These are phyloP conservation scores for Chlamydomonas eustigma DNA, from an alignment of 139 green algal genomes.

Conservation along the genomic window DNA sequence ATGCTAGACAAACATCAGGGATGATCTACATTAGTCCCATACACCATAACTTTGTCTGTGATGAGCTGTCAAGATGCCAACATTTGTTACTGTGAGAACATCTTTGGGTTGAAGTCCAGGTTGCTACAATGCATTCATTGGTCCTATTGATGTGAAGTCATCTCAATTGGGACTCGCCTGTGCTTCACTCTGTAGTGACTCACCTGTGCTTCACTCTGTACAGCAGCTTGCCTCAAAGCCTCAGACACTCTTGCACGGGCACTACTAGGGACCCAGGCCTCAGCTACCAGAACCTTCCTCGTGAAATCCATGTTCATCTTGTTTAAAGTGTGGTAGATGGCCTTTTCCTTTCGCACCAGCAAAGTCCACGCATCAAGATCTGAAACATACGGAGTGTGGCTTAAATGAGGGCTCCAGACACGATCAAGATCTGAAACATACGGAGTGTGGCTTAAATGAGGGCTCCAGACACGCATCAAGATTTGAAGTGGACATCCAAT, in stretches of 20 bases:
- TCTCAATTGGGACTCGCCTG: no score
- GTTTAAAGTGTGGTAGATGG: conserved; percentile 94
- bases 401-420: not conserved
- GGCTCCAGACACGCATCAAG: conserved; percentile 8
- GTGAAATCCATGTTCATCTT: conserved; percentile 90
- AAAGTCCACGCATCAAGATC: conserved; percentile 23
- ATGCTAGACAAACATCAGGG: no score
- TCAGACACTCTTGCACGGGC: conserved; percentile 56
- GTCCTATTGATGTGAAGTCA: no score
- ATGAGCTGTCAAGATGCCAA: no score
- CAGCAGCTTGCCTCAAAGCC: conserved; percentile 55
- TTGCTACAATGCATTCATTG: no score
- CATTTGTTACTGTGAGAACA: no score
- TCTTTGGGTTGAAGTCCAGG: no score
- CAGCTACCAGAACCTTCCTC: conserved; percentile 87
- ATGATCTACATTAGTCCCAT: no score
- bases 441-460: not conserved
- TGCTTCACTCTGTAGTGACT: no score
- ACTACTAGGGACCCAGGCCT: conserved; percentile 85
- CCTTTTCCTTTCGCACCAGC: conserved; percentile 72
- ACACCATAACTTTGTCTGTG: no score
- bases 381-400: conserved; percentile 3
- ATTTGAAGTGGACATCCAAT: conserved; percentile 16
- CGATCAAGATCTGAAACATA: conserved; percentile 25
- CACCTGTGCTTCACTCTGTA: conserved; percentile 40